Base-by-base conservation (phyloP, 148 eudicot species). In the Diospyros lotus region DNA sequence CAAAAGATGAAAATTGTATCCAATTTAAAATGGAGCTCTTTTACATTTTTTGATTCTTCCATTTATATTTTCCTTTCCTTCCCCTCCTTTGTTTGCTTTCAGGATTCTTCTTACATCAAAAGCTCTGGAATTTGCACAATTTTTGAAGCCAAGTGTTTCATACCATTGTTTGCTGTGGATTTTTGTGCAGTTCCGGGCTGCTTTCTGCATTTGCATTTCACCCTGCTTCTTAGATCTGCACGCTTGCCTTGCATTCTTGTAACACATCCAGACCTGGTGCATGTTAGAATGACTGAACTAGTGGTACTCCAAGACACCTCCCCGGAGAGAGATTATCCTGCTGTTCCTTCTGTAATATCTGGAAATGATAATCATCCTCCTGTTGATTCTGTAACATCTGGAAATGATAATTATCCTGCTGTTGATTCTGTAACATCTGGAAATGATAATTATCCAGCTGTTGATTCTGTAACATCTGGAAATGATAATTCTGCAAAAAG, bases 141-240 rank as follows among this genome's bases (percentile, higher is more conserved):
- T 54, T 81, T 44, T 14, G 90, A 84, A 72, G 79, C 75, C 59
- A 82, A 71, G 74, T 80, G 83, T 83, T 73, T 61, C 70, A 76
- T 86, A 18, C 89, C 94, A 40, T 41, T 86, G 78, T 86, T 91
- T 69, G 53, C 82, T 2, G 73, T 93, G 43, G 80, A 87, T 76
- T 86, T 86, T 81, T 78, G 76, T 28, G 88, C 94, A 54, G 77
- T 85, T 76, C 98, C 98, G 15, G 68, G 64, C 44, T 75, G 78
- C 83, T 93, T 93, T 81, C 50, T 83, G 73, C 80, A 82, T 70
- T 64, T 91, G 61, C 86, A 93, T 71, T 72, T 80, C 15, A 75
- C 75, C n/a, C 51, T 88, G 78, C 59, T 50, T 17, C 82, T 91
- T 72, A 80, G 92, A 83, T 86, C 78, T 73, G 63, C 75, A 55